Percentiles rank a stretch among this genome's conserved stretches.
Conservation (phyloP, 495 filamentous ascomycete species). For the Tuber microsphaerosporum region DNA sequence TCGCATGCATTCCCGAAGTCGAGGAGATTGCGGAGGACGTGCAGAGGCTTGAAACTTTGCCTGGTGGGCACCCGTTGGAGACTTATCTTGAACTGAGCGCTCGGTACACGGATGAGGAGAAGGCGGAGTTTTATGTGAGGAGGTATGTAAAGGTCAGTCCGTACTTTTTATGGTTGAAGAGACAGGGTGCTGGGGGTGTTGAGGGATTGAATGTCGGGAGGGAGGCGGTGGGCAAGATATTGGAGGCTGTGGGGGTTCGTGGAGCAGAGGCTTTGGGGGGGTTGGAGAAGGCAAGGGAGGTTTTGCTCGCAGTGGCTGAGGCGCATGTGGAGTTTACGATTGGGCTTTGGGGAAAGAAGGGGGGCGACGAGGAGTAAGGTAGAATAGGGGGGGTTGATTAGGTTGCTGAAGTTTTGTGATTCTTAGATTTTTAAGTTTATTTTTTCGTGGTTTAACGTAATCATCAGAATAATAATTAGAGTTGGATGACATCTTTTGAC, state of each 20-base stretch:
- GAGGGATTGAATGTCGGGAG: neutral
- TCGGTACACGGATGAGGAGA: neutral
- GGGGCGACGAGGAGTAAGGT: neutral
- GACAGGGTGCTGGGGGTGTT: neutral
- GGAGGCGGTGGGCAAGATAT: neutral
- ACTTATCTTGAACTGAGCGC: neutral
- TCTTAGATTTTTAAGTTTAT: neutral
- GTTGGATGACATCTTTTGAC: no score
- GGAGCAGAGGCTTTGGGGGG: neutral
- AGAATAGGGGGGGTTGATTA: neutral
- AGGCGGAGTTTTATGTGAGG: neutral
- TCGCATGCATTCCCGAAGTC: conserved; percentile 1
- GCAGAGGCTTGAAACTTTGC: neutral
- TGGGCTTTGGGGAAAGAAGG: neutral
- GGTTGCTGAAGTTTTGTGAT: neutral
- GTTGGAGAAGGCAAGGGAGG: neutral
- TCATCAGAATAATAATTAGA: neutral
- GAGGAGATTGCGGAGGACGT: neutral
- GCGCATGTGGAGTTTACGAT: neutral
- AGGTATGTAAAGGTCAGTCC: neutral
- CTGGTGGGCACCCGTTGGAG: neutral
- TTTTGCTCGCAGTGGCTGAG: neutral
- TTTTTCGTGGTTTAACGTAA: neutral
- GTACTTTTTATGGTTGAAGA: neutral
- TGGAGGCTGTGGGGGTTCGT: neutral